Percentiles rank a stretch among this genome's conserved stretches.
Evolutionary conservation across 2,329 filamentous ascomycete species (phyloP).

Genomic region (Botrytis deweyae): DNA sequence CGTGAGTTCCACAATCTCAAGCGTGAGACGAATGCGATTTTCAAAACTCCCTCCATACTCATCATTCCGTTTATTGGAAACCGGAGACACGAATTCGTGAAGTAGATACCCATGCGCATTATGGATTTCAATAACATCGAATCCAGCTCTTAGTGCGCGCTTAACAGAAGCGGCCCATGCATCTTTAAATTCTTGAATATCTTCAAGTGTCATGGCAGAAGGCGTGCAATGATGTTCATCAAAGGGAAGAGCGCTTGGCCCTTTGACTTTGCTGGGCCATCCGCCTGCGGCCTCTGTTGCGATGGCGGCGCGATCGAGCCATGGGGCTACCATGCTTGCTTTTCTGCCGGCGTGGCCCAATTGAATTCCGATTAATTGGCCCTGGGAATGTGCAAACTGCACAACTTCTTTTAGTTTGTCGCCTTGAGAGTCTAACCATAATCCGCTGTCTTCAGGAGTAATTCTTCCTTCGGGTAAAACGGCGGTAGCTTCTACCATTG

Average conservation of each 20-base stretch:
- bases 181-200: conserved; percentile 65
- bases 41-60: conserved; percentile 68
- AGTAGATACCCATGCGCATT: conserved; percentile 77
- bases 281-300: conserved; percentile 53
- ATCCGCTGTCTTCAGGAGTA: conserved; percentile 72
- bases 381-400: conserved; percentile 78
- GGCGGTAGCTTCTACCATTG: conserved; percentile 75
- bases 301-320: conserved; percentile 55
- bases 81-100: conserved; percentile 66
- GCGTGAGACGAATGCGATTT: conserved; percentile 66
- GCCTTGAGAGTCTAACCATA: conserved; percentile 85
- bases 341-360: conserved; percentile 78
- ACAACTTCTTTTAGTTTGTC: conserved; percentile 63
- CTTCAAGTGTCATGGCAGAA: conserved; percentile 64
- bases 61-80: conserved; percentile 67
- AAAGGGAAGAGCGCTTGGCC: conserved; percentile 56
- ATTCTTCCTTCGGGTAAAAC: conserved; percentile 78
- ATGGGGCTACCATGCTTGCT: conserved; percentile 60
- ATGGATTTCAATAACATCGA: conserved; percentile 77
- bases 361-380: conserved; percentile 75
- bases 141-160: conserved; percentile 64
- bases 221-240: conserved; percentile 60
- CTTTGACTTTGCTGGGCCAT: conserved; percentile 57
- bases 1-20: conserved; percentile 65
- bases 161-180: conserved; percentile 59